Percentiles rank a stretch among this genome's conserved stretches.
These are phyloP conservation scores for Populus tremula DNA, from an alignment of 345 rosid species.

Conservation along the genomic window DNA sequence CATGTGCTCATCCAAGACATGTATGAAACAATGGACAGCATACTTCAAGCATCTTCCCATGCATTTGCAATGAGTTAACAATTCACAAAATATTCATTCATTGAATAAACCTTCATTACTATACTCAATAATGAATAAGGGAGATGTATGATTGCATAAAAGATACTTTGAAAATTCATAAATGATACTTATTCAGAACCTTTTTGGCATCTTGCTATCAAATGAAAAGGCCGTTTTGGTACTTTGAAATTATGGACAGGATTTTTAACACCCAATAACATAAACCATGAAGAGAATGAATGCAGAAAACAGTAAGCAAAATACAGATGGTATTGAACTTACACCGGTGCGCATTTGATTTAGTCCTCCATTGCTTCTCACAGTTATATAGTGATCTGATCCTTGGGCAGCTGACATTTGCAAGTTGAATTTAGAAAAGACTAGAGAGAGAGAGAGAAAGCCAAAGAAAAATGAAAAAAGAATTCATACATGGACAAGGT, in stretches of 20 bases:
- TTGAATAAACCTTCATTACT: neutral
- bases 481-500: neutral
- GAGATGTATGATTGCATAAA: neutral
- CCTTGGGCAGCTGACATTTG: constrained; percentile 48
- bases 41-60: neutral
- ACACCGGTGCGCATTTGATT: constrained; percentile 99
- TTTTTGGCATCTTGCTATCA: too few species aligned
- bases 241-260: neutral
- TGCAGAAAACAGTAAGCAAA: neutral
- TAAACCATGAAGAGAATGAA: neutral
- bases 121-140: neutral
- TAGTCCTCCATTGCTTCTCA: constrained; percentile 89
- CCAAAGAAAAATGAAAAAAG: neutral
- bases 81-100: neutral
- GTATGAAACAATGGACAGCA: neutral
- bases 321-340: constrained; percentile 29
- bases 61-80: neutral
- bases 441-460: neutral
- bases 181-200: neutral
- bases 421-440: constrained; percentile 4
- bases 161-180: neutral
- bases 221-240: neutral
- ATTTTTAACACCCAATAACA: neutral
- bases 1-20: neutral
- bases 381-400: constrained; percentile 61